phyloP scores from a whole-genome alignment of 371 early-diverging fungal genomes.

The Apophysomyces trapeziformis region DNA sequence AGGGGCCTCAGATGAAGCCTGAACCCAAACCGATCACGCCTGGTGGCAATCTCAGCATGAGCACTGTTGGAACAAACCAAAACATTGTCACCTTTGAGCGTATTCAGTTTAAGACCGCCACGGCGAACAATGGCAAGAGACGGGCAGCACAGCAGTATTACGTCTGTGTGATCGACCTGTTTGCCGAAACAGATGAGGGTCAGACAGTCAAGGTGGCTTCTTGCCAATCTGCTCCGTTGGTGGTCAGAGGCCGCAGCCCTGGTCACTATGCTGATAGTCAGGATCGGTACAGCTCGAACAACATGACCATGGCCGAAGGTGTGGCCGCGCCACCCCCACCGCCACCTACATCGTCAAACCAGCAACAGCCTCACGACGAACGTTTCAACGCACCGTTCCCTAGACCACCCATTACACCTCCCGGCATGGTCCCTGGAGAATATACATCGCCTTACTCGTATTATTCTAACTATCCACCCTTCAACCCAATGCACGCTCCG shows the following conservation, averaged over 20 bases:
- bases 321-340: slow-evolving; percentile 13
- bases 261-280: slow-evolving; percentile 75
- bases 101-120: slow-evolving; percentile 88
- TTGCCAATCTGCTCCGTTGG: slow-evolving; percentile 70
- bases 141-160: slow-evolving; percentile 85
- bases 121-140: slow-evolving; percentile 84
- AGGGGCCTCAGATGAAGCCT: slow-evolving; percentile 78
- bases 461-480: slow-evolving; percentile 18
- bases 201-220: slow-evolving; percentile 58
- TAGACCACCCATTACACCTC: slow-evolving; percentile 24
- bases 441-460: slow-evolving; percentile 17
- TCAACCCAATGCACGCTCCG: slow-evolving; percentile 11
- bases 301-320: slow-evolving; percentile 11
- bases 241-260: slow-evolving; percentile 86
- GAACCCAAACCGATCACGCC: slow-evolving; percentile 52
- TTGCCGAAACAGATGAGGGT: slow-evolving; percentile 60
- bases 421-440: slow-evolving; percentile 23
- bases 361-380: slow-evolving; percentile 15
- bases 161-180: slow-evolving; percentile 62
- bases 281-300: slow-evolving; percentile 31
- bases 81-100: slow-evolving; percentile 77
- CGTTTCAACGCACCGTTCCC: slow-evolving; percentile 20
- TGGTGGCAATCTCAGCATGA: slow-evolving; percentile 49
- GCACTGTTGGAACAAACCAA: slow-evolving; percentile 37
- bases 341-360: slow-evolving; percentile 12